Conservation (phyloP, 805 yeast species). For the Maudiozyma pseudohumilis region DNA sequence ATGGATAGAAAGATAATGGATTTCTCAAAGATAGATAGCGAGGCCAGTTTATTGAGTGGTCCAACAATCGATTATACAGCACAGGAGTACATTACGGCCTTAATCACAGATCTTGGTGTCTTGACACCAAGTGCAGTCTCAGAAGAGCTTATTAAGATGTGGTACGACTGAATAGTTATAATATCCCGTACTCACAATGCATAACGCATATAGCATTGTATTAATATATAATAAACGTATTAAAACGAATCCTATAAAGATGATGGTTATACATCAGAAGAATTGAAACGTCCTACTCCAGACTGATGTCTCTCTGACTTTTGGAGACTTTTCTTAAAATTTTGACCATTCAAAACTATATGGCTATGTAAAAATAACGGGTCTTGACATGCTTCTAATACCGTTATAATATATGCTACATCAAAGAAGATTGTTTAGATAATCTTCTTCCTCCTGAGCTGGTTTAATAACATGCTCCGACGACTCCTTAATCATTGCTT, state of each 20-base stretch:
- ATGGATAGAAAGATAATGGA: constrained; percentile 39
- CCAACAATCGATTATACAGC: constrained; percentile 88
- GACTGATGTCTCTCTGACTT: too few species aligned
- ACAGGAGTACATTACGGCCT: constrained; percentile 88
- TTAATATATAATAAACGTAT: too few species aligned
- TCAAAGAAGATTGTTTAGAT: constrained; percentile 19
- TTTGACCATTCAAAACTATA: background rate
- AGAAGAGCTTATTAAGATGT: constrained; percentile 96
- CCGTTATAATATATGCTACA: background rate
- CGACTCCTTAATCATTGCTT: constrained; percentile 16
- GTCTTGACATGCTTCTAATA: background rate
- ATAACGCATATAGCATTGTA: background rate
- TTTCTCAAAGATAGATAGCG: constrained; percentile 29
- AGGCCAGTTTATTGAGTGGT: constrained; percentile 30
- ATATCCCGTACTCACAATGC: too few species aligned
- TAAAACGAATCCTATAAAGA: too few species aligned
- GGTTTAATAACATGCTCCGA: constrained; percentile 18
- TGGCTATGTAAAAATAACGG: constrained; percentile 1
- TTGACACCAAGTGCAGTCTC: constrained; percentile 95
- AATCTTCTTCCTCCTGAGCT: constrained; percentile 18
- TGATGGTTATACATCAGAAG: too few species aligned
- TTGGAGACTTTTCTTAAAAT: too few species aligned
- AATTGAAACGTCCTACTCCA: too few species aligned
- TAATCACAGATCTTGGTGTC: constrained; percentile 93
- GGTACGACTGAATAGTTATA: constrained; percentile 89